Conservation (phyloP, 257 asterid species). For the Solanum tacnaense region DNA sequence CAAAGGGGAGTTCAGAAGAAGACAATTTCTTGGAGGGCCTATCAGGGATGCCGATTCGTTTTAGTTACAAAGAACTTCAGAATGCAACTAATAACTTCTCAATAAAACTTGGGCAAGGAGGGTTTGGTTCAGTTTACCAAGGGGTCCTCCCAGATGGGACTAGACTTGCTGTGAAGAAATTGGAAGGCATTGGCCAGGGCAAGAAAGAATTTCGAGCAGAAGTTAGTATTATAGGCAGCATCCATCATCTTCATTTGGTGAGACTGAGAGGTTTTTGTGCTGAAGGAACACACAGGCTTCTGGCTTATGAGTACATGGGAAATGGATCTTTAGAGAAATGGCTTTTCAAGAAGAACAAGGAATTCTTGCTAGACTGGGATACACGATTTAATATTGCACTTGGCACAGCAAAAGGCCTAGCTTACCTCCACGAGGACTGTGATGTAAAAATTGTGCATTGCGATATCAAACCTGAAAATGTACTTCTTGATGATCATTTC, state of each 20-base stretch:
- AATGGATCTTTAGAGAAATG: slow-evolving; percentile 84
- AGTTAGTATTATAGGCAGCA: slow-evolving; percentile 94
- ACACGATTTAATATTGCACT: slow-evolving; percentile 59
- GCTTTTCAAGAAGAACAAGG: slow-evolving; percentile 61
- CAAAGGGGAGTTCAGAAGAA: slow-evolving; percentile 63
- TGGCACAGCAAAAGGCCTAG: slow-evolving; percentile 84
- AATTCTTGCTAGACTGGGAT: slow-evolving; percentile 69
- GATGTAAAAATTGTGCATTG: slow-evolving; percentile 81
- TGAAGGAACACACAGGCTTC: slow-evolving; percentile 82
- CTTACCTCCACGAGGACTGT: slow-evolving; percentile 81
- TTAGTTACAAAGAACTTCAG: slow-evolving; percentile 64
- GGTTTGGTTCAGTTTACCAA: slow-evolving; percentile 87
- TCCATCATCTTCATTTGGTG: slow-evolving; percentile 82
- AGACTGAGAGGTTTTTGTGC: slow-evolving; percentile 83
- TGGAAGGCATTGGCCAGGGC: slow-evolving; percentile 95
- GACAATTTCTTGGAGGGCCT: slow-evolving; percentile 65
- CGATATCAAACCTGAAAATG: slow-evolving; percentile 84
- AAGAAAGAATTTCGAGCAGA: slow-evolving; percentile 97
- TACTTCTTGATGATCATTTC: slow-evolving; percentile 66
- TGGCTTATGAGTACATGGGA: slow-evolving; percentile 84
- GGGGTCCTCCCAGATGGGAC: slow-evolving; percentile 76
- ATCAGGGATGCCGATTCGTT: slow-evolving; percentile 93
- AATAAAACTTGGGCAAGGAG: slow-evolving; percentile 95
- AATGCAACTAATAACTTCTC: slow-evolving; percentile 56
- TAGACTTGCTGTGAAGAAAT: slow-evolving; percentile 65